Conservation (phyloP, 495 filamentous ascomycete genomes). For the Xylaria bambusicola region DNA sequence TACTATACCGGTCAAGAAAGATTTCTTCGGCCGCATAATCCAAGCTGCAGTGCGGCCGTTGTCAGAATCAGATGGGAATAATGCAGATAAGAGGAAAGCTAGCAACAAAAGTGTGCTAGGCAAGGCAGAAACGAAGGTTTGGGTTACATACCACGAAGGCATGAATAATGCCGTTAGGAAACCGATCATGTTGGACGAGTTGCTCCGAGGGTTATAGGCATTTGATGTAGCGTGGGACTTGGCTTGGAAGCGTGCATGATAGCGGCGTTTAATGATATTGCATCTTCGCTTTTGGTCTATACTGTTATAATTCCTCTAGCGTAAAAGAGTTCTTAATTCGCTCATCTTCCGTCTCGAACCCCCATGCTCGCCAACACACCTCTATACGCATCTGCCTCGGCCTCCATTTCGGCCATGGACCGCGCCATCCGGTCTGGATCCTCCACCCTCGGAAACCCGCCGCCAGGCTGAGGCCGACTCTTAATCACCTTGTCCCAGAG, state of each 20-base stretch:
- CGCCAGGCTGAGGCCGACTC: slow-evolving; percentile 33
- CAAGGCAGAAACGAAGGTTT: slow-evolving; percentile 64
- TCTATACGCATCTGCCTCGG: slow-evolving; percentile 70
- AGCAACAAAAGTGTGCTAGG: slow-evolving; percentile 38
- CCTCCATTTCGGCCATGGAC: slow-evolving; percentile 72
- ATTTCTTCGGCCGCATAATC: slow-evolving; percentile 86
- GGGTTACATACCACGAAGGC: slow-evolving; percentile 96
- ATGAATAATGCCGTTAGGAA: slow-evolving; percentile 95
- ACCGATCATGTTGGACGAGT: slow-evolving; percentile 81
- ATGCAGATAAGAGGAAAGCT: slow-evolving; percentile 38
- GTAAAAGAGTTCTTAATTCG: background rate
- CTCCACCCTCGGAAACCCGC: slow-evolving; percentile 57
- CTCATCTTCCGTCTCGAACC: background rate
- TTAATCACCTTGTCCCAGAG: slow-evolving; percentile 44
- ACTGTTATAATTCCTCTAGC: slow-evolving; percentile 3
- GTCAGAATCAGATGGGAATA: slow-evolving; percentile 42
- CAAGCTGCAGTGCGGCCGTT: slow-evolving; percentile 43
- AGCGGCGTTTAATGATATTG: slow-evolving; percentile 15
- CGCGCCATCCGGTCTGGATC: slow-evolving; percentile 70
- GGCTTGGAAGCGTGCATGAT: slow-evolving; percentile 9
- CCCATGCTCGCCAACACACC: slow-evolving; percentile 40
- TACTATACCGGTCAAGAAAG: slow-evolving; percentile 63
- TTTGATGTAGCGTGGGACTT: background rate
- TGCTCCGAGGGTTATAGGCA: slow-evolving; percentile 65
- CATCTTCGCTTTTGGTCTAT: background rate